These are phyloP conservation scores for Sanghuangporus sanghuang DNA, from an alignment of 1,284 basidiomycete species.

Conservation along the genomic window DNA sequence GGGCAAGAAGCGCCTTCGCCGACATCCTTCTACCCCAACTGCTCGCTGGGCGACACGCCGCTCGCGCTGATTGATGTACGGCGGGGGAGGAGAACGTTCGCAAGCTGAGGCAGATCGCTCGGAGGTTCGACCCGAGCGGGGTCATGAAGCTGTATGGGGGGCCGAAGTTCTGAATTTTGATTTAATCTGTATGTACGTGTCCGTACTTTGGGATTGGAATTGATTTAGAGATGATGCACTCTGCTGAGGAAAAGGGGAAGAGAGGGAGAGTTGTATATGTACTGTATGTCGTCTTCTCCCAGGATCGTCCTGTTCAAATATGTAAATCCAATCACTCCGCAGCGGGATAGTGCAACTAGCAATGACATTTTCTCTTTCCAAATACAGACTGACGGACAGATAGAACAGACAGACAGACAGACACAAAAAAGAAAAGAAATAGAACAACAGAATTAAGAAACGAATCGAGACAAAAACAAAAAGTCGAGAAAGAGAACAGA, in stretches of 20 bases:
- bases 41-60: conserved; percentile 15
- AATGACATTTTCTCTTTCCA: no score
- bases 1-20: conserved; percentile 9
- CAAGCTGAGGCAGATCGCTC: neutral
- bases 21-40: conserved; percentile 21
- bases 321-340: no score
- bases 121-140: neutral
- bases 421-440: no score
- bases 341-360: no score
- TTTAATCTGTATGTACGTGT: no score
- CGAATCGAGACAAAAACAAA: neutral
- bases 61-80: neutral
- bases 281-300: no score
- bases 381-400: no score
- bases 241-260: neutral
- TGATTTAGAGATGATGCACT: neutral
- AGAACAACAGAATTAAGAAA: neutral
- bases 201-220: no score
- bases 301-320: no score
- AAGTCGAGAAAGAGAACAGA: neutral
- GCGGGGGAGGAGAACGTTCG: neutral
- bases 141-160: neutral
- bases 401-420: no score
- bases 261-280: neutral
- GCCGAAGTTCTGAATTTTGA: neutral